phyloP scores from a whole-genome alignment of 106 monocot genomes.

The Acanthochlamys bracteata region DNA sequence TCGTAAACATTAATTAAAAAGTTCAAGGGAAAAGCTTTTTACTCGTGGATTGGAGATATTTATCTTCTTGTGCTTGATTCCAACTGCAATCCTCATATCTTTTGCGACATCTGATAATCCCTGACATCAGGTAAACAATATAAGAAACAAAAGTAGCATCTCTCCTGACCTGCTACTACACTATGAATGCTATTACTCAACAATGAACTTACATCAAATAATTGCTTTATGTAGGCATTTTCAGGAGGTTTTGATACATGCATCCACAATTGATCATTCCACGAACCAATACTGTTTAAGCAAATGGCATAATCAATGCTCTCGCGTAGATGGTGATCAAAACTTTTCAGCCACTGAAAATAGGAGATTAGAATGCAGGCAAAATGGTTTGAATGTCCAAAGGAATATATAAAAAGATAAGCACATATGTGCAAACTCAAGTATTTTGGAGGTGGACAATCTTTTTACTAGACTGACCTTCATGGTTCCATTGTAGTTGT shows the following conservation, averaged over 20 bases:
- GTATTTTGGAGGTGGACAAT: no score
- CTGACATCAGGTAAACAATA: constrained; percentile 32
- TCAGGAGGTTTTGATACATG: constrained; percentile 98
- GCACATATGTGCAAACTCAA: no score
- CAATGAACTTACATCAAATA: constrained; percentile 60
- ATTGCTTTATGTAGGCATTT: constrained; percentile 85
- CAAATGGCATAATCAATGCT: constrained; percentile 99
- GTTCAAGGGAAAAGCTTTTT: constrained; percentile 14
- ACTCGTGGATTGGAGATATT: constrained; percentile 94
- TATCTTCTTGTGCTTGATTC: constrained; percentile 96
- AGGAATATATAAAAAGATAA: no score
- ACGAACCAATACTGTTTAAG: constrained; percentile 92
- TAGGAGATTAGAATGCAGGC: no score
- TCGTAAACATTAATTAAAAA: no score
- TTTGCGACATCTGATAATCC: constrained; percentile 72
- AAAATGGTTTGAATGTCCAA: no score
- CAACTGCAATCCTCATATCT: constrained; percentile 65
- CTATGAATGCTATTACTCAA: neutral
- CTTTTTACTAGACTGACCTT: constrained; percentile 69
- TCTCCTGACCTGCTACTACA: neutral
- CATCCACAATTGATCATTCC: constrained; percentile 72
- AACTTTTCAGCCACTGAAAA: constrained; percentile 86
- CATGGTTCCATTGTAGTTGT: constrained; percentile 95
- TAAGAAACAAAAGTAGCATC: neutral
- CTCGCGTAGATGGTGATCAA: constrained; percentile 94